Conservation (phyloP, 1,284 basidiomycete species). For the Athelia psychrophila region DNA sequence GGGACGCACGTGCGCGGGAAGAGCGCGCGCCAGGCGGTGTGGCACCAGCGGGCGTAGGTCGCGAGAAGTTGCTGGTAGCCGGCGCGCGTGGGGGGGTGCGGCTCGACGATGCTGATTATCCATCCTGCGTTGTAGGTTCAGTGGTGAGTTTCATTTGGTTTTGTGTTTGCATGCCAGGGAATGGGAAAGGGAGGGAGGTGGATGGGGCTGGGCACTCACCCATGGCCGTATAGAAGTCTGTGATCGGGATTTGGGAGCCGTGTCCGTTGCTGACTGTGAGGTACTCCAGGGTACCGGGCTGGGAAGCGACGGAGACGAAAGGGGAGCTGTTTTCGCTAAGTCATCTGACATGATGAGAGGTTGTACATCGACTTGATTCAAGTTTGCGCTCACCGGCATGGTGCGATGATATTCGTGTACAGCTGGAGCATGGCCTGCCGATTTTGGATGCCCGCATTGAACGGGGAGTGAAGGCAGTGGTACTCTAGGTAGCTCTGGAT, state of each 20-base stretch:
- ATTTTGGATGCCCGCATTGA: neutral
- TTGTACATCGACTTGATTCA: neutral
- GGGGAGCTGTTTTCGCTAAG: neutral
- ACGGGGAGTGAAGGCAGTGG: neutral
- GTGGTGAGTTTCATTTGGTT: no score
- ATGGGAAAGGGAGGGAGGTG: no score
- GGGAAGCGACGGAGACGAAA: neutral
- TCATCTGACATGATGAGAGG: neutral
- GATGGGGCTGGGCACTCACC: neutral
- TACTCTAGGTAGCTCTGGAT: neutral
- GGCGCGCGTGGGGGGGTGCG: neutral
- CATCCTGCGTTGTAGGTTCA: neutral
- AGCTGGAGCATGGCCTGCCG: neutral
- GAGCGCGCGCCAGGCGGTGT: neutral
- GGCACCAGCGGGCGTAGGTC: neutral
- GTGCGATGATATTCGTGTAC: neutral
- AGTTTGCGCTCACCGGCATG: neutral
- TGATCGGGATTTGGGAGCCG: neutral
- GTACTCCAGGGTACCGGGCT: neutral
- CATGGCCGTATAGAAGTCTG: neutral
- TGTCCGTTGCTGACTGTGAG: neutral
- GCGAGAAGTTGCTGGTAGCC: neutral
- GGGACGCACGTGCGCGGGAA: neutral
- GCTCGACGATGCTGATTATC: neutral
- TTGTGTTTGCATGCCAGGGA: no score